phyloP scores from a whole-genome alignment of 2,329 filamentous ascomycete genomes.

The Claviceps fusiformis region DNA sequence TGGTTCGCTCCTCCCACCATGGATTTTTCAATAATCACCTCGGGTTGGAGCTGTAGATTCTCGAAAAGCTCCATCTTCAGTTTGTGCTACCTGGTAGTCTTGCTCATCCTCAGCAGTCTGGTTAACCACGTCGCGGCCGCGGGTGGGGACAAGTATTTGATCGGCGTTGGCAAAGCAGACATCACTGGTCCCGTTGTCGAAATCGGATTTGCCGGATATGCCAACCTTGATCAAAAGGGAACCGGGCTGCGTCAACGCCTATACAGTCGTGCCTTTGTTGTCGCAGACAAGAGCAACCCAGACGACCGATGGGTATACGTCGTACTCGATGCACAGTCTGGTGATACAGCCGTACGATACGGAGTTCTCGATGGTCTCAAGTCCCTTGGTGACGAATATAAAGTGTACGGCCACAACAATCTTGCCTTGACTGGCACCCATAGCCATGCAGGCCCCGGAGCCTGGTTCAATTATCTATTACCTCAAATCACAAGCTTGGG shows the following conservation, averaged over 20 bases:
- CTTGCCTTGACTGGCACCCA: slow-evolving; percentile 86
- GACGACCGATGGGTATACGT: slow-evolving; percentile 72
- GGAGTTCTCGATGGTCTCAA: slow-evolving; percentile 70
- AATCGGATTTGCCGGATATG: slow-evolving; percentile 85
- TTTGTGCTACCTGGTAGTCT: slow-evolving; percentile 3
- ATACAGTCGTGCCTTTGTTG: slow-evolving; percentile 80
- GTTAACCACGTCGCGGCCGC: not conserved
- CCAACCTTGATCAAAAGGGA: slow-evolving; percentile 69
- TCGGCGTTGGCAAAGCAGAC: slow-evolving; percentile 44
- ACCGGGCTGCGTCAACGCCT: slow-evolving; percentile 75
- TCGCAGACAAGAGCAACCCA: slow-evolving; percentile 53
- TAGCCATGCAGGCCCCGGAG: slow-evolving; percentile 80
- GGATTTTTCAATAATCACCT: not conserved
- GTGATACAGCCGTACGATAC: slow-evolving; percentile 76
- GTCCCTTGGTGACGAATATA: slow-evolving; percentile 56
- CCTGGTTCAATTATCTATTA: slow-evolving; percentile 87
- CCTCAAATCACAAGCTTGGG: slow-evolving; percentile 83
- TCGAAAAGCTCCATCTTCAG: slow-evolving; percentile 3
- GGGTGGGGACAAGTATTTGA: slow-evolving; percentile 27
- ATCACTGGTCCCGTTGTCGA: slow-evolving; percentile 70
- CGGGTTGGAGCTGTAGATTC: not conserved
- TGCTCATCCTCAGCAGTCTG: not conserved
- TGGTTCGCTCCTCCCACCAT: not conserved
- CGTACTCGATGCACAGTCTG: slow-evolving; percentile 74
- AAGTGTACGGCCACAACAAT: slow-evolving; percentile 65